Evolutionary conservation across 371 early-diverging fungal species (phyloP).

Genomic region (Zychaea mexicana): DNA sequence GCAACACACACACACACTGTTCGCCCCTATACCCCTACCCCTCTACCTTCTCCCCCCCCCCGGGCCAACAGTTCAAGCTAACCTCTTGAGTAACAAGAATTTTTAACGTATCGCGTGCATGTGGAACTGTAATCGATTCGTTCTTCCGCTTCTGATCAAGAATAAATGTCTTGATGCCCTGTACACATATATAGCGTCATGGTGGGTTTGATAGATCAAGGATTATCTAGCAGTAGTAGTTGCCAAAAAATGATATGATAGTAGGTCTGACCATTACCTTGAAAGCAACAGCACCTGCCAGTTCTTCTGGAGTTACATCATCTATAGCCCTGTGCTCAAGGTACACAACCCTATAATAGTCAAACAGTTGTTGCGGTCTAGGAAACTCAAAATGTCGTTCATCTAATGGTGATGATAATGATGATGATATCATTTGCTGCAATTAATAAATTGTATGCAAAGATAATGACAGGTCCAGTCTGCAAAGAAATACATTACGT

Average conservation of each 20-base stretch:
- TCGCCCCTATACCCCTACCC: background rate
- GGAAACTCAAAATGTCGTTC: slow-evolving; percentile 21
- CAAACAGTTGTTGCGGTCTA: slow-evolving; percentile 39
- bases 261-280: slow-evolving; percentile 23
- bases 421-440: too few relatives aligned
- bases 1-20: too few relatives aligned
- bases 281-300: slow-evolving; percentile 66
- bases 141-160: slow-evolving; percentile 16
- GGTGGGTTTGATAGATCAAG: too few relatives aligned
- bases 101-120: slow-evolving; percentile 21
- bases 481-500: slow-evolving; percentile 14
- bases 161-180: slow-evolving; percentile 36
- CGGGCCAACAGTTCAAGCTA: background rate
- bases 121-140: slow-evolving; percentile 21
- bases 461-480: too few relatives aligned
- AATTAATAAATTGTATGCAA: too few relatives aligned
- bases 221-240: background rate
- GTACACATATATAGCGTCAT: background rate
- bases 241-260: background rate
- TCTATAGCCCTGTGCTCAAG: slow-evolving; percentile 16
- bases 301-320: slow-evolving; percentile 27
- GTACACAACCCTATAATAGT: slow-evolving; percentile 37
- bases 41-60: background rate
- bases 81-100: slow-evolving; percentile 4
- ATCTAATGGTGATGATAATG: background rate